A percentile compares a stretch with the other conserved stretches of the same genome.
Evolutionary conservation across 306 rosid genomes (phyloP).

Genomic region (Mimosa pudica): DNA sequence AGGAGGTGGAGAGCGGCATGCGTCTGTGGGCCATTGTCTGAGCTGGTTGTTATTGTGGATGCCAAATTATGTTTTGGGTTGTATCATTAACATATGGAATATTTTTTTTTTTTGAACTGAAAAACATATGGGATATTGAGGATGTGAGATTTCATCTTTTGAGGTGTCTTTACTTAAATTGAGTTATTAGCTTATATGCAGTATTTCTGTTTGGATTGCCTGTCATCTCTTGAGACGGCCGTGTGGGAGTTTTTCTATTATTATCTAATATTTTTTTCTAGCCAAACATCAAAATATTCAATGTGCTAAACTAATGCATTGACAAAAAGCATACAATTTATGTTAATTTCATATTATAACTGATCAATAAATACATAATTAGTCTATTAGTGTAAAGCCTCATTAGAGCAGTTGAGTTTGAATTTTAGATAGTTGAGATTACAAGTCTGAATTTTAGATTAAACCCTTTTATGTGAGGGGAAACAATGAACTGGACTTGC

Average conservation of each 20-base stretch:
- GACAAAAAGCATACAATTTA: no score
- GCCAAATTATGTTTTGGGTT: constrained; percentile 32
- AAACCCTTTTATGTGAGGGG: no score
- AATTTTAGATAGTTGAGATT: no score
- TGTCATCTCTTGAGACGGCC: not conserved
- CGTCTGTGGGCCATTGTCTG: not conserved
- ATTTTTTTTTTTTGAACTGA: not conserved
- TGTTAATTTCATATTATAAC: no score
- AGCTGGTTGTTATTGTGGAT: constrained; percentile 30
- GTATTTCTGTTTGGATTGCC: not conserved
- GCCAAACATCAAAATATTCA: no score
- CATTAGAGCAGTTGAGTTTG: no score
- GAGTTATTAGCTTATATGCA: constrained; percentile 4
- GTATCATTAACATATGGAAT: constrained; percentile 29
- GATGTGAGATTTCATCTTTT: constrained; percentile 22
- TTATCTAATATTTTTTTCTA: no score
- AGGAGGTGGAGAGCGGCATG: not conserved
- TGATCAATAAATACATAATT: no score
- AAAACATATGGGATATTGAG: constrained; percentile 28
- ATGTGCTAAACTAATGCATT: no score
- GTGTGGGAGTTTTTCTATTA: not conserved
- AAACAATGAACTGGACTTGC: no score
- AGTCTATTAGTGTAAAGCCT: no score
- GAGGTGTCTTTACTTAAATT: constrained; percentile 2
- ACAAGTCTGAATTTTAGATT: no score